These are phyloP conservation scores for Tremella yokohamensis DNA, from an alignment of 768 basidiomycete genomes.

Conservation along the genomic window DNA sequence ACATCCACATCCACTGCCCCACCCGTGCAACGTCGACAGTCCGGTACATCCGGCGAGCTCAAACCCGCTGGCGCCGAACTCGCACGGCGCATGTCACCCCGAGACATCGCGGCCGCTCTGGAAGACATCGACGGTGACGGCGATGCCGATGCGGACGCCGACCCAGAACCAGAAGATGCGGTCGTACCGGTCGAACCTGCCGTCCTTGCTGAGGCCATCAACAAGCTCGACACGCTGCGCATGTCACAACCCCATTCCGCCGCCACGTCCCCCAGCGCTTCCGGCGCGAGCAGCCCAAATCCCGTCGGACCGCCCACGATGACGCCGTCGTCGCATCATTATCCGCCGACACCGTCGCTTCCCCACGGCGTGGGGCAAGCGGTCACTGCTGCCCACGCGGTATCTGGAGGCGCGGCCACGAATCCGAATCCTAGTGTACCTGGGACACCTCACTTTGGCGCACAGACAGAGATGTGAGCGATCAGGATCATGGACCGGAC, in stretches of 20 bases:
- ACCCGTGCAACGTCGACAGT: too few species aligned
- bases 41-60: too few species aligned
- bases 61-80: too few species aligned
- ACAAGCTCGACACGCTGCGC: constrained; percentile 34
- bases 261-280: constrained; percentile 21
- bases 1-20: too few species aligned
- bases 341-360: background rate
- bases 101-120: too few species aligned
- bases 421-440: constrained; percentile 28
- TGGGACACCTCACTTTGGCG: constrained; percentile 51
- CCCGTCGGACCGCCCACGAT: background rate
- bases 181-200: constrained; percentile 25
- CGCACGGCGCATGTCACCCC: too few species aligned
- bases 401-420: constrained; percentile 2
- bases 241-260: constrained; percentile 28
- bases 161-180: background rate
- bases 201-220: constrained; percentile 36
- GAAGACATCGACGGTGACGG: background rate
- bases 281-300: constrained; percentile 31
- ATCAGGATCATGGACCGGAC: background rate
- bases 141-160: background rate
- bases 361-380: background rate
- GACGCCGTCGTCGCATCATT: too few species aligned
- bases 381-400: background rate
- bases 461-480: constrained; percentile 45